phyloP scores from a whole-genome alignment of 1,284 basidiomycete species.

The Cryptococcus jaspeensis region DNA sequence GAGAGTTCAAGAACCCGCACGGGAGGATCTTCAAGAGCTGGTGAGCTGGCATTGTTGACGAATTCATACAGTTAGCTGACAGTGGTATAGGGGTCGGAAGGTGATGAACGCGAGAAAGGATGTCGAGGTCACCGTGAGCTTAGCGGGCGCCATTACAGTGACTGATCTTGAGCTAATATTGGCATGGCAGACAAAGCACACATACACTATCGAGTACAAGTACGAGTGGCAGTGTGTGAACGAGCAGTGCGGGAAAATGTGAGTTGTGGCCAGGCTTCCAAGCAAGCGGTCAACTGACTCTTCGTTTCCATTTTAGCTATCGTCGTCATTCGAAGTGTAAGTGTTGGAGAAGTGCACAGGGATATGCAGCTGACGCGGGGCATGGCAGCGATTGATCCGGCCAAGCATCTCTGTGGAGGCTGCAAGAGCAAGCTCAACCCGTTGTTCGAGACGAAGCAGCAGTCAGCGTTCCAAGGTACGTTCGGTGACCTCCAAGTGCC shows the following conservation, averaged over 20 bases:
- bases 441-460: conserved; percentile 37
- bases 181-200: conserved; percentile 40
- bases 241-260: conserved; percentile 38
- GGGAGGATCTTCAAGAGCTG: conserved; percentile 48
- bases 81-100: conserved; percentile 34
- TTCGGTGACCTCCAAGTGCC: not conserved
- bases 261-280: conserved; percentile 9
- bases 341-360: not conserved
- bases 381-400: conserved; percentile 38
- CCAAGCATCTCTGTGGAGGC: conserved; percentile 38
- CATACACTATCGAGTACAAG: conserved; percentile 49
- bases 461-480: conserved; percentile 42
- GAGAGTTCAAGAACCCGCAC: conserved; percentile 47
- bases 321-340: conserved; percentile 44
- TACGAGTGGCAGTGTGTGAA: conserved; percentile 46
- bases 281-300: not conserved
- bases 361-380: not conserved
- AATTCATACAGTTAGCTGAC: too few species aligned
- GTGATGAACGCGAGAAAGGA: conserved; percentile 44
- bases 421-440: conserved; percentile 40
- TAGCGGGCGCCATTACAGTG: not conserved
- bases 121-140: conserved; percentile 45
- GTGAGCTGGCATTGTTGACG: conserved; percentile 21
- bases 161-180: not conserved
- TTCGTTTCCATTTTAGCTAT: conserved; percentile 32